phyloP scores from a whole-genome alignment of 2,329 filamentous ascomycete species.

The Cryphonectria japonica region DNA sequence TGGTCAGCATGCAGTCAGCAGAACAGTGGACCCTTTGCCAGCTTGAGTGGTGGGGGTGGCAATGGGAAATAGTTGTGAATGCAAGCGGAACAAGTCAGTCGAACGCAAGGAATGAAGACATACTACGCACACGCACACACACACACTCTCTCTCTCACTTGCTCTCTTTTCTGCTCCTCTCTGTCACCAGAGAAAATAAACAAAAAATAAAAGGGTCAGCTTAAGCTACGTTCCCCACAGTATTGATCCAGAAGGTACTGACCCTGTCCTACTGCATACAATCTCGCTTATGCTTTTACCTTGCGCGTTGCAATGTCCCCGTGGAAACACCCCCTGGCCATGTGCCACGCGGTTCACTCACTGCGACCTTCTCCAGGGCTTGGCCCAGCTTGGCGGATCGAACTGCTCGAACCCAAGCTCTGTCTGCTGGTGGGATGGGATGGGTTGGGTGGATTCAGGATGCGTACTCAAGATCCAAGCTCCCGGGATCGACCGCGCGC shows the following conservation, averaged over 20 bases:
- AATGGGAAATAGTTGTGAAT: background rate
- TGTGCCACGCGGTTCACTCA: background rate
- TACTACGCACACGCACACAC: no score
- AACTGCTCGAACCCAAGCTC: background rate
- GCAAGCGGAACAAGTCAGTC: background rate
- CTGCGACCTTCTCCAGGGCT: background rate
- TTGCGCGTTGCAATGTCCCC: background rate
- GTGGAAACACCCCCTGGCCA: background rate
- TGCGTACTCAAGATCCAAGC: background rate
- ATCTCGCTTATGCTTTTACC: background rate
- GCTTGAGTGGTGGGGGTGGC: no score
- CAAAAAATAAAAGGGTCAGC: background rate
- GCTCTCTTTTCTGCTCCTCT: no score
- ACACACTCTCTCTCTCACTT: no score
- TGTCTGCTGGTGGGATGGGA: background rate
- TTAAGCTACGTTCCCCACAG: background rate
- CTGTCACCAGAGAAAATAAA: background rate
- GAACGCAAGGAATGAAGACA: no score
- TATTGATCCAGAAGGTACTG: background rate
- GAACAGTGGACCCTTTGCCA: background rate
- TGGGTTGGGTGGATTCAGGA: background rate
- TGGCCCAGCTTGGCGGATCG: background rate
- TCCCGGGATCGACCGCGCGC: conserved; percentile 1
- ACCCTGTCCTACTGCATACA: background rate
- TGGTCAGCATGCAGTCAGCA: background rate